Base-by-base conservation (phyloP, 352 stramenopile genomes). In the Pythium dissimile region DNA sequence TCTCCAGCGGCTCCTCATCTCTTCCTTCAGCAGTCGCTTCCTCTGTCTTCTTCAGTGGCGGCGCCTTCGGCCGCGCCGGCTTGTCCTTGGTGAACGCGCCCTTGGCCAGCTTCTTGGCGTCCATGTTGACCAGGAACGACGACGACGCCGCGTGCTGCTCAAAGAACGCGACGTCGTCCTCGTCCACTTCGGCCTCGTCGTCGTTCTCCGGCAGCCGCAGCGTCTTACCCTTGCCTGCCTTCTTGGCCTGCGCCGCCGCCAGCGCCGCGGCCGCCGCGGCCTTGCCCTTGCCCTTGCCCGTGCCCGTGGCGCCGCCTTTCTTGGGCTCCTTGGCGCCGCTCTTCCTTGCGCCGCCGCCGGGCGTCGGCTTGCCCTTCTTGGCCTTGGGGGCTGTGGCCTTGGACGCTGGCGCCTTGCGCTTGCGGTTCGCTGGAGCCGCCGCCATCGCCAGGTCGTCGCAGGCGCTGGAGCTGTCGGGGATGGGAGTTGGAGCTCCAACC, bases 161-260 rank as follows among this genome's bases (percentile, higher is more conserved):
- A 49, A 88, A 89, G 61, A 93, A 92, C 37, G 74, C 81, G 49
- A 92, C 65, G 50, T 95, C 85, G 49, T 88, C 79, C 13, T 93
- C 85, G 41, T 86, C 80, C n/a, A 88, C 80, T 18, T 88, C 83
- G 35, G 77, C 76, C 5, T 84, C 80, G n/a, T 84, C 71, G 20
- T 70, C 38, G 16, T 77, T 54, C 45, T 75, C 54, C 51, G 64
- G 56, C 24, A 70, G 64, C 45, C 41, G 55, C 56, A 77, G 84
- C 57, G 70, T 73, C 21, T 38, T 43, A 35, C 24, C 26, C 21
- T 62, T 59, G 13, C 15, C 27, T 30, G 28, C 20, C 41, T 59
- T 59, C 38, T 59, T 59, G 21, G 51, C 18, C 35, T 8, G 31
- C 31, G 31, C 31, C 3, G 13, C 13, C 8, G 8, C 31, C 31